Evolutionary conservation across 495 filamentous ascomycete genomes (phyloP).

Genomic region (Hypoxylon subgilvum): DNA sequence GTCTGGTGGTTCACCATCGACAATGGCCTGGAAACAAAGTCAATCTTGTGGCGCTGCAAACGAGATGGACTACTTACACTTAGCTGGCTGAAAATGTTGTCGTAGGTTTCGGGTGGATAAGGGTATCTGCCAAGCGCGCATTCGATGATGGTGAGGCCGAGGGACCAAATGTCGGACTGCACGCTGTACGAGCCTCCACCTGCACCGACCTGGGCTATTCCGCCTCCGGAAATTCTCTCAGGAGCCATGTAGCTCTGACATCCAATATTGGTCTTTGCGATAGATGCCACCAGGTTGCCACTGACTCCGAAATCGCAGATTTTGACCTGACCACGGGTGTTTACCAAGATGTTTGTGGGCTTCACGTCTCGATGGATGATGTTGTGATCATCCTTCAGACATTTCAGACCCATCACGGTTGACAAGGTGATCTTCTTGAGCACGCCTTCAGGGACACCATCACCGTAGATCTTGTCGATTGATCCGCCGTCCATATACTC

Average conservation of each 20-base stretch:
- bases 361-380: slow-evolving; percentile 99
- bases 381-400: slow-evolving; percentile 96
- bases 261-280: slow-evolving; percentile 98
- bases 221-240: slow-evolving; percentile 88
- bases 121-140: slow-evolving; percentile 95
- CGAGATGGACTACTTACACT: slow-evolving; percentile 72
- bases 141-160: slow-evolving; percentile 94
- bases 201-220: slow-evolving; percentile 73
- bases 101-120: slow-evolving; percentile 94
- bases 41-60: slow-evolving; percentile 13
- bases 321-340: slow-evolving; percentile 89
- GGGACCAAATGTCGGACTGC: slow-evolving; percentile 96
- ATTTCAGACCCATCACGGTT: slow-evolving; percentile 88
- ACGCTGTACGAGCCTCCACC: slow-evolving; percentile 91
- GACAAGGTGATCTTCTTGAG: slow-evolving; percentile 88
- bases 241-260: slow-evolving; percentile 99
- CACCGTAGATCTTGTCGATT: slow-evolving; percentile 92
- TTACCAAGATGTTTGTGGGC: slow-evolving; percentile 96
- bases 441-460: slow-evolving; percentile 86
- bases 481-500: slow-evolving; percentile 99
- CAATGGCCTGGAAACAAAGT: slow-evolving; percentile 78
- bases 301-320: slow-evolving; percentile 99
- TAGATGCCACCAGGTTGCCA: slow-evolving; percentile 94
- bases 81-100: slow-evolving; percentile 98
- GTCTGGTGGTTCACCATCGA: slow-evolving; percentile 92